phyloP scores from a whole-genome alignment of 169 alveolate species.

The Plasmodium falciparum region DNA sequence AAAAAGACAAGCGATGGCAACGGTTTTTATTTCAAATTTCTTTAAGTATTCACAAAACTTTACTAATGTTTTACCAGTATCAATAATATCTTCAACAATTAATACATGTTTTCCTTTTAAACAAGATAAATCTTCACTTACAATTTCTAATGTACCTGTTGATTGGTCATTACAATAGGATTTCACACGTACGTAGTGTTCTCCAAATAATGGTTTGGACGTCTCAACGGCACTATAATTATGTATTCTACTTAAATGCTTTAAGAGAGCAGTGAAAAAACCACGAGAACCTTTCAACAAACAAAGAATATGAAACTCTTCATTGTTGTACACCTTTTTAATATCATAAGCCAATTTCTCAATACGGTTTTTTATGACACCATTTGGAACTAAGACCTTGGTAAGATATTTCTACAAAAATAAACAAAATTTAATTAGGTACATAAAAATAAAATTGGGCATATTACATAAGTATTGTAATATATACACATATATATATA shows the following conservation, averaged over 20 bases:
- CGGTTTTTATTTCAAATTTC: slow-evolving; percentile 76
- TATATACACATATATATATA: background rate
- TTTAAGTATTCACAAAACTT: slow-evolving; percentile 77
- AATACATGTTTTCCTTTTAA: slow-evolving; percentile 82
- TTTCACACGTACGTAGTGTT: slow-evolving; percentile 84
- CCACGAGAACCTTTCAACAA: slow-evolving; percentile 86
- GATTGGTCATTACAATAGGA: slow-evolving; percentile 77
- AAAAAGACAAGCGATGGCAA: slow-evolving; percentile 67
- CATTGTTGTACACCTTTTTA: slow-evolving; percentile 55
- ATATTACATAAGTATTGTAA: background rate
- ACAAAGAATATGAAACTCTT: slow-evolving; percentile 83
- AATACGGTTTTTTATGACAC: slow-evolving; percentile 38
- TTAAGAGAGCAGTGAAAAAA: slow-evolving; percentile 78
- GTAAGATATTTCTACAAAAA: slow-evolving; percentile 28
- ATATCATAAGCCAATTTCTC: slow-evolving; percentile 81
- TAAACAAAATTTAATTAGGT: background rate
- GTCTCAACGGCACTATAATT: slow-evolving; percentile 50
- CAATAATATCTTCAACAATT: slow-evolving; percentile 85
- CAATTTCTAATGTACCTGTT: slow-evolving; percentile 46
- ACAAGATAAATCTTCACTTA: slow-evolving; percentile 81
- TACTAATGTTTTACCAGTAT: slow-evolving; percentile 79
- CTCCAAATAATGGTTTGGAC: slow-evolving; percentile 55
- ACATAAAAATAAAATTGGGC: background rate
- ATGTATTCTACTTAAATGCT: slow-evolving; percentile 77
- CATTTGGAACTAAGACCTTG: slow-evolving; percentile 53